A percentile compares a stretch with the other conserved stretches of the same genome.
Conservation (phyloP, 106 monocot species). For the Dendrobium nobile region DNA sequence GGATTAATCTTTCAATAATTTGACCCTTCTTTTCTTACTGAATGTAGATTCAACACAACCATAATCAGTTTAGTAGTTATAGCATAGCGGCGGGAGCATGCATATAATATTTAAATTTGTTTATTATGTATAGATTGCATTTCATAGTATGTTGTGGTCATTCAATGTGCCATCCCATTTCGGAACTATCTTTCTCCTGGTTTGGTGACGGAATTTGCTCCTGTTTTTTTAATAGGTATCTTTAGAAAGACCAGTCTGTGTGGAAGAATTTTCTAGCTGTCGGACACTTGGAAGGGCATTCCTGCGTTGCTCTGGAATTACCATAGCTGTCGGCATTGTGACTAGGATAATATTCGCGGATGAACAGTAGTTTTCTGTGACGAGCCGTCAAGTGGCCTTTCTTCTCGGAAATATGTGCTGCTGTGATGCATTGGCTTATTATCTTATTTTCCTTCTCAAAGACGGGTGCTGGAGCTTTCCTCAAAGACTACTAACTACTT, state of each 20-base stretch:
- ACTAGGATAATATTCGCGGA: constrained; percentile 23
- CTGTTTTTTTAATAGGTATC: constrained; percentile 34
- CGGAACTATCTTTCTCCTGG: neutral
- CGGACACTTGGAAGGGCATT: constrained; percentile 73
- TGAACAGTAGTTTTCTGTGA: neutral
- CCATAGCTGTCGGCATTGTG: constrained; percentile 72
- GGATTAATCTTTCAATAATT: too few species aligned
- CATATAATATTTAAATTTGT: too few species aligned
- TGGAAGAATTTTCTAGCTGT: constrained; percentile 72
- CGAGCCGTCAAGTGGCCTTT: neutral
- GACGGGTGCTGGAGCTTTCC: too few species aligned
- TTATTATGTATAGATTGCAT: too few species aligned
- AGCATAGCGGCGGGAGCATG: too few species aligned
- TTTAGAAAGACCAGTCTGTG: constrained; percentile 62
- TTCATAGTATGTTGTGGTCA: too few species aligned
- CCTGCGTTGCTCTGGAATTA: constrained; percentile 49
- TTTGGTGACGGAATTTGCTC: neutral
- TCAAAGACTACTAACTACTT: too few species aligned
- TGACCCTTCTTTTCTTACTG: too few species aligned
- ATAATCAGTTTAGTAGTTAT: too few species aligned
- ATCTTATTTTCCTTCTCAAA: too few species aligned
- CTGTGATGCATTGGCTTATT: neutral
- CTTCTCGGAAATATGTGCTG: neutral
- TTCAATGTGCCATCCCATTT: too few species aligned
- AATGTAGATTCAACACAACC: too few species aligned